Conservation (phyloP, 1,284 basidiomycete species). For the Naganishia cerealis region DNA sequence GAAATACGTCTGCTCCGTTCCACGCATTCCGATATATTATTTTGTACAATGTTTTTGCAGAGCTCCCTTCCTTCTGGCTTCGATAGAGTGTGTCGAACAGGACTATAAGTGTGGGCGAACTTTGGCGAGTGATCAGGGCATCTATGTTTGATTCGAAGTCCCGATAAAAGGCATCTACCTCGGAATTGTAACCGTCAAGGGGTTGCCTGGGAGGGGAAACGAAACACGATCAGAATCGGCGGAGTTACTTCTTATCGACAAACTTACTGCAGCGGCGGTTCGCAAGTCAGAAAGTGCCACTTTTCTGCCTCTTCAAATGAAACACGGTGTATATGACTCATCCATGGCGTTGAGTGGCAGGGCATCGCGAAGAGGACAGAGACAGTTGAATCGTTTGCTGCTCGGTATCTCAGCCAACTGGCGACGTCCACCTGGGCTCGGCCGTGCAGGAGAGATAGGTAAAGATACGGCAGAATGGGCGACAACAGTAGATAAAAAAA, state of each 20-base stretch:
- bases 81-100: slow-evolving; percentile 65
- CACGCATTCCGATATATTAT: slow-evolving; percentile 55
- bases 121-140: neutral
- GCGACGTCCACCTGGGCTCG: slow-evolving; percentile 74
- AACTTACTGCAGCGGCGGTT: slow-evolving; percentile 72
- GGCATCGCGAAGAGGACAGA: slow-evolving; percentile 87
- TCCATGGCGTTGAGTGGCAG: slow-evolving; percentile 96
- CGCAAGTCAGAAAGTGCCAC: slow-evolving; percentile 84
- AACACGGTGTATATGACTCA: slow-evolving; percentile 77
- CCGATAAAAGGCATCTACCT: slow-evolving; percentile 16
- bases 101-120: slow-evolving; percentile 75
- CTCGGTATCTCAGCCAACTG: slow-evolving; percentile 47
- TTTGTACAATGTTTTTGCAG: slow-evolving; percentile 52
- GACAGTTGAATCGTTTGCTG: slow-evolving; percentile 21
- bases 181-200: neutral
- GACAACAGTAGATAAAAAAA: slow-evolving; percentile 60
- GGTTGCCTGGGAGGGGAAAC: neutral
- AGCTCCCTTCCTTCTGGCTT: slow-evolving; percentile 67
- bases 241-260: slow-evolving; percentile 55
- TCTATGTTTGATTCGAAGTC: slow-evolving; percentile 62
- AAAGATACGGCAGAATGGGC: slow-evolving; percentile 63
- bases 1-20: slow-evolving; percentile 65
- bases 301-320: slow-evolving; percentile 60
- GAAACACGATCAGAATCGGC: slow-evolving; percentile 31
- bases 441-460: slow-evolving; percentile 71